Evolutionary conservation across 176 grass and related monocot genomes (phyloP).

Genomic region (Hordeum vulgare): MorexV3_pseudomolecules_assembly NC_058519.1:489045625-489046124

Average conservation of each 20-base stretch:
- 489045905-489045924: too few species aligned
- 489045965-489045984: too few species aligned
- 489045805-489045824: not conserved
- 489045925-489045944: too few species aligned
- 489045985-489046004: too few species aligned
- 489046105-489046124: not conserved
- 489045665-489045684: not conserved
- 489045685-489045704: not conserved
- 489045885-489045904: too few species aligned
- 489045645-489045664: not conserved
- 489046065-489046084: not conserved
- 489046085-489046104: constrained; percentile 1
- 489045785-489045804: not conserved
- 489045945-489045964: too few species aligned
- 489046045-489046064: too few species aligned
- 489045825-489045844: not conserved
- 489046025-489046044: too few species aligned
- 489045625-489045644: constrained; percentile 1
- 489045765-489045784: not conserved
- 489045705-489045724: not conserved
- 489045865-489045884: too few species aligned
- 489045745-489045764: not conserved
- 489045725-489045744: not conserved
- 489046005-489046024: too few species aligned
- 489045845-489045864: too few species aligned